Evolutionary conservation across 2,329 filamentous ascomycete genomes (phyloP), one percentile per base, ranked within the genome.

Genomic region (Leptographium procerum): DNA sequence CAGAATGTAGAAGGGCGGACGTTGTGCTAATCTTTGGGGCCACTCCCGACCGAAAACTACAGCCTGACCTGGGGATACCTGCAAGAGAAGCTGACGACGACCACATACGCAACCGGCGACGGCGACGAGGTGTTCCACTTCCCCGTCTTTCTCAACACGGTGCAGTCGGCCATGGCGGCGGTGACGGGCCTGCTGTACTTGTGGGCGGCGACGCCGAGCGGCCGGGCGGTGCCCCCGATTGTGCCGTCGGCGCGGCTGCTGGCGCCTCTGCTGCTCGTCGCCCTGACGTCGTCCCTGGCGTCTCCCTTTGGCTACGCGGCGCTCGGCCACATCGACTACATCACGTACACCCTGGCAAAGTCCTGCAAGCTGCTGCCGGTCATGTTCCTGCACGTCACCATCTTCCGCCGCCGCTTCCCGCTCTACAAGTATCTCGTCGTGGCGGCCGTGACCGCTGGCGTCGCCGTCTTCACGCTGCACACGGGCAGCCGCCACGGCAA

Each of bases 321-420:
- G 60, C 84, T 97, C 55, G 85, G 87, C 43, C 91, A 97, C 71
- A 91, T 97, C 73, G 94, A 97, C 81, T 97, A 97, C 74, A 89
- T 97, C 68, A 96, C 94, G 33, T 97, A 95, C 74, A 89, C 96
- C 65, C 87, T 99, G 48, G 92, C 94, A 66, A 97, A 99, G 75
- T 91, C 87, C 66, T 99, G 94, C 86, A 99, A 99, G 77, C 82
- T 99, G 24, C 84, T 99, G n/a, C 94, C 94, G 3, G 94, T 99
- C 68, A 97, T 99, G 94, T 86, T 94, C 67, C 81, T 99, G 47
- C 92, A 99, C 76, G 83, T 97, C 68, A 92, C 91, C 51, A 74
- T 99, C 52, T 99, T 96, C 77, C 85, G 87, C 61, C 88, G 87
- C 68, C 80, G 86, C 53, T 99, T 96, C 72, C 92, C 94, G 1